Evolutionary conservation across 345 rosid species (phyloP).

Genomic region (Gynandropsis gynandra): DNA sequence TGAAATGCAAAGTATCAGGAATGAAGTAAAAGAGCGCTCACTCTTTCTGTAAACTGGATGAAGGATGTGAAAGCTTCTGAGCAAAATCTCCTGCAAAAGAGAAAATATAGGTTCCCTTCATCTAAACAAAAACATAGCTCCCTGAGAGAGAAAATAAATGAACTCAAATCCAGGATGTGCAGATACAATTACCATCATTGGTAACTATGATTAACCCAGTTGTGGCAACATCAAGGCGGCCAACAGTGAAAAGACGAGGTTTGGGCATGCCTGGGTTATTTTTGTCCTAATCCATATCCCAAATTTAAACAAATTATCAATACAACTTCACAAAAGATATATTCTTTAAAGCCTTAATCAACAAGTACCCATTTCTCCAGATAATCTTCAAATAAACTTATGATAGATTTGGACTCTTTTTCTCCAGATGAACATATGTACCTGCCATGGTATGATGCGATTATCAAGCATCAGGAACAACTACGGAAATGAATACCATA

Average conservation of each 20-base stretch:
- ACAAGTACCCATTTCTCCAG: conserved; percentile 61
- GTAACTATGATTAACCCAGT: conserved; percentile 81
- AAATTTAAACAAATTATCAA: not conserved
- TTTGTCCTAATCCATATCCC: conserved; percentile 40
- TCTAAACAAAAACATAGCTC: conserved; percentile 2
- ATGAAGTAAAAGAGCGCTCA: conserved; percentile 28
- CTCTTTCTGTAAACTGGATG: conserved; percentile 78
- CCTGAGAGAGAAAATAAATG: conserved; percentile 8
- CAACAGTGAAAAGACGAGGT: conserved; percentile 92
- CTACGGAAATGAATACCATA: conserved; percentile 7
- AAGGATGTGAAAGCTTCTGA: conserved; percentile 82
- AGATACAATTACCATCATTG: conserved; percentile 57
- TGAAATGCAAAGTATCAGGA: not conserved
- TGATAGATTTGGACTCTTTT: conserved; percentile 63
- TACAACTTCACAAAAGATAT: not conserved
- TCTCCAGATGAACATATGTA: conserved; percentile 91
- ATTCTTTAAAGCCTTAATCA: not conserved
- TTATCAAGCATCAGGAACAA: conserved; percentile 16
- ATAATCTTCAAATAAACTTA: conserved; percentile 63
- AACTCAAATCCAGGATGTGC: conserved; percentile 5
- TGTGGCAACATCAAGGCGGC: conserved; percentile 96
- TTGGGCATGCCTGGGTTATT: conserved; percentile 60
- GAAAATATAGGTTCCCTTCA: conserved; percentile 10
- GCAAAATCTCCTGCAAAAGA: conserved; percentile 72
- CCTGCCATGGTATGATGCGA: conserved; percentile 35